phyloP scores from a whole-genome alignment of 805 yeast genomes.

The Ogataea methylovora region DNA sequence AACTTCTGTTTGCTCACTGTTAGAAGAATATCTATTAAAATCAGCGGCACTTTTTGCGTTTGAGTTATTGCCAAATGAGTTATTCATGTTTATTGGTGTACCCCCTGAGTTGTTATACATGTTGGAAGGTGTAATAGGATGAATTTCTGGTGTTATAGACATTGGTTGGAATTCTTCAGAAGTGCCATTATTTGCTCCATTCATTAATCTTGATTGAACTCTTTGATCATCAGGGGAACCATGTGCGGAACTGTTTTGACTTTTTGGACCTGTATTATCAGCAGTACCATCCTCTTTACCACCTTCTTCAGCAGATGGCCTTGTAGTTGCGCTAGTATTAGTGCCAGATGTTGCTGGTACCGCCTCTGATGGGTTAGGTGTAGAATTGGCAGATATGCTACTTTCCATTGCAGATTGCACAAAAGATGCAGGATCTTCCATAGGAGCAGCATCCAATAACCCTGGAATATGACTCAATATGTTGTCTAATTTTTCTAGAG shows the following conservation, averaged over 20 bases:
- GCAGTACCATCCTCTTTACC: too few relatives aligned
- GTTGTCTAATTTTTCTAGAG: slow-evolving; percentile 63
- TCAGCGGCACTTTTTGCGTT: too few relatives aligned
- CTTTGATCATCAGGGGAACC: neutral
- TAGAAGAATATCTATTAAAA: too few relatives aligned
- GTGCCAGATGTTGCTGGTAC: neutral
- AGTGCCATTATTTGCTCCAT: slow-evolving; percentile 1
- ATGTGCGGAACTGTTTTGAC: neutral
- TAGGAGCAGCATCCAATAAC: slow-evolving; percentile 24
- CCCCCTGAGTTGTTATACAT: too few relatives aligned
- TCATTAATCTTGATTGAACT: neutral
- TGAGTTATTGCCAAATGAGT: too few relatives aligned
- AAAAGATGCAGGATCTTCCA: neutral
- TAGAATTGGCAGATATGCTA: neutral
- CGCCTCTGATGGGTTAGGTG: neutral
- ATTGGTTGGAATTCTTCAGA: slow-evolving; percentile 1
- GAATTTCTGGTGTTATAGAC: slow-evolving; percentile 1
- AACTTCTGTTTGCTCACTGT: too few relatives aligned
- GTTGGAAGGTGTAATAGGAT: neutral
- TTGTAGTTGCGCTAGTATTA: neutral
- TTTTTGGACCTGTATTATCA: neutral
- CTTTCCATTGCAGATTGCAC: neutral
- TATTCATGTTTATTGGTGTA: too few relatives aligned
- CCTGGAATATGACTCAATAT: slow-evolving; percentile 74
- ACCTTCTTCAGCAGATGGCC: too few relatives aligned